Evolutionary conservation across 2,329 filamentous ascomycete species (phyloP).

Genomic region (Cordyceps pruinosa): DNA sequence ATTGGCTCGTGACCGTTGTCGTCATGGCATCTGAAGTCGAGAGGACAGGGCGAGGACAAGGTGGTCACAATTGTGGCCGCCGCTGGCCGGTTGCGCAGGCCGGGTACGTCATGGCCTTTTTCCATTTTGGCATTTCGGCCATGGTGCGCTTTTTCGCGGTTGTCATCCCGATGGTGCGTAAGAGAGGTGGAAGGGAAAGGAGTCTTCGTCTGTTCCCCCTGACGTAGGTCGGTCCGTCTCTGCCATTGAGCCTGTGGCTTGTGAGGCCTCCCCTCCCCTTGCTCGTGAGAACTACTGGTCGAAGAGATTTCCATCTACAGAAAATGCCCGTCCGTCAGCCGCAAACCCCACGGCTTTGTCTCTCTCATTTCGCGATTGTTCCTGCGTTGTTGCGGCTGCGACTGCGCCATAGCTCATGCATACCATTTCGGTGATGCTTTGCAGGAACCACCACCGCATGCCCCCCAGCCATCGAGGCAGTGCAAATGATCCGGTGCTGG

Average conservation of each 20-base stretch:
- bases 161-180: neutral
- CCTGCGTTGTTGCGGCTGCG: neutral
- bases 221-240: neutral
- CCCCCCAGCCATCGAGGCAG: neutral
- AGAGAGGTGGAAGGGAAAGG: neutral
- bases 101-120: conserved; percentile 8
- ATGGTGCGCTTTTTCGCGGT: too few relatives aligned
- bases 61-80: conserved; percentile 7
- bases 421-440: conserved; percentile 1
- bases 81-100: neutral
- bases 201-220: neutral
- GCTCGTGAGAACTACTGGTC: neutral
- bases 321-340: neutral
- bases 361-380: conserved; percentile 1
- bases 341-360: neutral
- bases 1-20: conserved; percentile 2
- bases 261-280: neutral
- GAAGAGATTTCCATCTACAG: neutral
- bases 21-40: neutral
- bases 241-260: neutral
- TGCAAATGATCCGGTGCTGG: neutral
- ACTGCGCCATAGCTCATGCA: neutral
- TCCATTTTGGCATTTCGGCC: neutral
- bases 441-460: conserved; percentile 1
- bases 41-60: neutral